These are phyloP conservation scores for Ulvella scutata DNA, from an alignment of 139 green algal species.

Conservation along the genomic window DNA sequence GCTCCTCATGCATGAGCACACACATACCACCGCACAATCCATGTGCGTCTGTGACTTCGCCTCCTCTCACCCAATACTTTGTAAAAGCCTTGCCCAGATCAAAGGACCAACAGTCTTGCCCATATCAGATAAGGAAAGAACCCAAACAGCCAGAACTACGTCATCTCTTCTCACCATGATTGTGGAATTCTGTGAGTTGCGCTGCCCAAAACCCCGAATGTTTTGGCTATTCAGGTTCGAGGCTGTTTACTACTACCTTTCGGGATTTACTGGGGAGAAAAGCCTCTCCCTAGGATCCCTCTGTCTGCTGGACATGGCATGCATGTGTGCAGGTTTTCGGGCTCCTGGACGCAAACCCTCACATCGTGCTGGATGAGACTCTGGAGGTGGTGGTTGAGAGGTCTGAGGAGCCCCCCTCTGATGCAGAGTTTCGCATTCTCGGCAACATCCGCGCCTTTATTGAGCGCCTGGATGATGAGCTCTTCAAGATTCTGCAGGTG, in stretches of 20 bases:
- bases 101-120: too few relatives aligned
- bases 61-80: too few relatives aligned
- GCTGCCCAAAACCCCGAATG: not conserved
- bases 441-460: constrained; percentile 88
- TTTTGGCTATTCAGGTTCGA: constrained; percentile 5
- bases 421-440: constrained; percentile 44
- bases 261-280: not conserved
- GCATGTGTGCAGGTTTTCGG: constrained; percentile 33
- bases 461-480: constrained; percentile 95
- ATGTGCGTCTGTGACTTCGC: too few relatives aligned
- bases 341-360: constrained; percentile 39
- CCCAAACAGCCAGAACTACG: too few relatives aligned
- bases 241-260: constrained; percentile 32
- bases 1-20: constrained; percentile 46
- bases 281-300: not conserved
- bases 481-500: constrained; percentile 94
- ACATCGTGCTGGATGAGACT: constrained; percentile 59
- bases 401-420: constrained; percentile 25
- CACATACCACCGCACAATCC: too few relatives aligned
- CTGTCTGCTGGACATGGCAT: not conserved
- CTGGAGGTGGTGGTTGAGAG: constrained; percentile 17
- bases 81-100: too few relatives aligned
- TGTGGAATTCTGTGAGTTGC: not conserved
- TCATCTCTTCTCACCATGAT: not conserved
- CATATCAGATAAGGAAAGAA: too few relatives aligned